Percentiles rank a stretch among this genome's conserved stretches.
These are phyloP conservation scores for Aspergillus sp. DNA, from an alignment of 2,329 filamentous ascomycete species.

Conservation along the genomic window DNA sequence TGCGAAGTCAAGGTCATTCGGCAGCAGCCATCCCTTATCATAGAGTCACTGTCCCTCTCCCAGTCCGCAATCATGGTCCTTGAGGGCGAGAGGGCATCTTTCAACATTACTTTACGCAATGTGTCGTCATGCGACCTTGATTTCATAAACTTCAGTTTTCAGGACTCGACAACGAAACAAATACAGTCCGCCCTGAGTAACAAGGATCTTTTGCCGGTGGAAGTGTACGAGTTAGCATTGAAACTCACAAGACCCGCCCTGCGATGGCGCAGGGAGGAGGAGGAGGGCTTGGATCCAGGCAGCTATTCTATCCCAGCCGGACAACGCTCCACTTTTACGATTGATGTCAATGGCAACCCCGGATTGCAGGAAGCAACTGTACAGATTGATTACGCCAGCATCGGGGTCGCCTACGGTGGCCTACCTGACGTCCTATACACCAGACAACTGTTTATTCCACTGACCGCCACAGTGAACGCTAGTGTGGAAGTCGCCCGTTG, in stretches of 20 bases:
- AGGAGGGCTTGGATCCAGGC: slow-evolving; percentile 44
- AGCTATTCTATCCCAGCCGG: slow-evolving; percentile 69
- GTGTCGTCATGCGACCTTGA: slow-evolving; percentile 76
- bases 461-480: slow-evolving; percentile 89
- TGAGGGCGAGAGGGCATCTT: slow-evolving; percentile 80
- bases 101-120: slow-evolving; percentile 82
- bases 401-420: slow-evolving; percentile 72
- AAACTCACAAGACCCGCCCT: slow-evolving; percentile 75
- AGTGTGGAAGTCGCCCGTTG: slow-evolving; percentile 81
- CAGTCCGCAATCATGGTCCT: slow-evolving; percentile 91
- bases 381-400: slow-evolving; percentile 82
- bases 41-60: slow-evolving; percentile 76
- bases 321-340: slow-evolving; percentile 71
- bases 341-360: slow-evolving; percentile 85
- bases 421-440: slow-evolving; percentile 79
- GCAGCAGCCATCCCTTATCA: slow-evolving; percentile 74
- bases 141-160: slow-evolving; percentile 84
- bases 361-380: slow-evolving; percentile 79
- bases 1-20: slow-evolving; percentile 73
- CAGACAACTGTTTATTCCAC: slow-evolving; percentile 76
- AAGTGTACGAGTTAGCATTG: slow-evolving; percentile 84
- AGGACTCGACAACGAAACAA: slow-evolving; percentile 81
- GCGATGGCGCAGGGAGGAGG: slow-evolving; percentile 55
- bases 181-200: slow-evolving; percentile 75
- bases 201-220: slow-evolving; percentile 75